phyloP scores from a whole-genome alignment of 75 land plant species.

The Gnetum montanum region DNA sequence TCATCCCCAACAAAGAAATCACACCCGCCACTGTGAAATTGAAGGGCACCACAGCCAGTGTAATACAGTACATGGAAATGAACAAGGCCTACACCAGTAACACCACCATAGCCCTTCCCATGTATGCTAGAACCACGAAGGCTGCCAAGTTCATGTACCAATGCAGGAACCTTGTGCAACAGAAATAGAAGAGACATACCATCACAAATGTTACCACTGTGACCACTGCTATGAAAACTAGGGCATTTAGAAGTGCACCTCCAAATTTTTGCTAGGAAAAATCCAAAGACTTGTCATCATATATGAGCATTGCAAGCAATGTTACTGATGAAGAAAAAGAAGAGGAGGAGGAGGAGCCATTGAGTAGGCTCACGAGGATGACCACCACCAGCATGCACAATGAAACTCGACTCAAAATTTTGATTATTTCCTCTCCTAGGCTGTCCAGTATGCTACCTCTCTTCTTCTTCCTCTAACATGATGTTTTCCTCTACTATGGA shows the following conservation, averaged over 20 bases:
- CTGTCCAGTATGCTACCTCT: constrained; percentile 26
- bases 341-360: neutral
- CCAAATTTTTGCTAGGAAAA: constrained; percentile 60
- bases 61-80: constrained; percentile 67
- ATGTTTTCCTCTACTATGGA: no score
- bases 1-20: constrained; percentile 53
- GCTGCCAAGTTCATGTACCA: constrained; percentile 80
- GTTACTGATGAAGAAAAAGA: constrained; percentile 23
- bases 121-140: constrained; percentile 55
- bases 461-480: neutral
- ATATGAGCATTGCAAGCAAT: constrained; percentile 48
- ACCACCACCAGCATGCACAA: constrained; percentile 93
- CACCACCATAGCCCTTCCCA: constrained; percentile 67
- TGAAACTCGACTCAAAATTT: constrained; percentile 76
- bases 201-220: constrained; percentile 72
- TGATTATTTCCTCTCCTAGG: constrained; percentile 72
- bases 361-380: constrained; percentile 48
- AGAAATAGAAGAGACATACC: constrained; percentile 80
- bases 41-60: constrained; percentile 41
- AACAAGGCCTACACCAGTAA: constrained; percentile 36
- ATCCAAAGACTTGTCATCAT: constrained; percentile 45
- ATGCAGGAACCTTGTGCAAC: constrained; percentile 65
- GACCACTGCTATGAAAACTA: constrained; percentile 65
- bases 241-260: constrained; percentile 78
- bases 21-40: constrained; percentile 87